Percentiles rank a stretch among this genome's conserved stretches.
phyloP scores from a whole-genome alignment of 2,329 filamentous ascomycete genomes.

The Sclerotinia minor region DNA sequence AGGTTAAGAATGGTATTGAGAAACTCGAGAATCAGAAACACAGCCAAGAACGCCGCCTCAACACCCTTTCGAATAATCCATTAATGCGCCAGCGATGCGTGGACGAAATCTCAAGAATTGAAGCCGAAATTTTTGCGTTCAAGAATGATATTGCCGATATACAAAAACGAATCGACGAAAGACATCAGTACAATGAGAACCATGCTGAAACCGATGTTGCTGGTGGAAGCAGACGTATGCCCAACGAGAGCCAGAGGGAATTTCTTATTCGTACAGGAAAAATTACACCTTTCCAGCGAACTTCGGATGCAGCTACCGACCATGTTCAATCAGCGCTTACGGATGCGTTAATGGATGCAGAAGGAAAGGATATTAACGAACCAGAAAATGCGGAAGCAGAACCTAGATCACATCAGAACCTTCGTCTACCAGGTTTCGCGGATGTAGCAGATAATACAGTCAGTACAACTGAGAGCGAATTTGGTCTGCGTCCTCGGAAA shows the following conservation, averaged over 20 bases:
- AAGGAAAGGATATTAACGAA: constrained; percentile 59
- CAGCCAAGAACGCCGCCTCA: constrained; percentile 57
- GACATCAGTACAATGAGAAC: constrained; percentile 57
- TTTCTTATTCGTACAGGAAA: constrained; percentile 95
- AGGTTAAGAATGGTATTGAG: constrained; percentile 53
- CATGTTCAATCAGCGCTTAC: constrained; percentile 69
- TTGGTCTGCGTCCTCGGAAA: constrained; percentile 59
- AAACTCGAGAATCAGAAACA: constrained; percentile 67
- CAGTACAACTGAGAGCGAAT: constrained; percentile 50
- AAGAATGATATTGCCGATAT: constrained; percentile 78
- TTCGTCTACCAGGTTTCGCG: constrained; percentile 72
- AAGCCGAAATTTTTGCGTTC: constrained; percentile 46
- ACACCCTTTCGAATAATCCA: constrained; percentile 53
- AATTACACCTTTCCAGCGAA: constrained; percentile 84
- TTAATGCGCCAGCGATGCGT: constrained; percentile 49
- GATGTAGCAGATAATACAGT: constrained; percentile 48
- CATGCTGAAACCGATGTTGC: constrained; percentile 47
- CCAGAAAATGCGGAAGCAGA: constrained; percentile 45
- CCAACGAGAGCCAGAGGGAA: constrained; percentile 81
- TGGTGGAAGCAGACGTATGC: constrained; percentile 60
- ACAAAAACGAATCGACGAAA: constrained; percentile 73
- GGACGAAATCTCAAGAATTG: constrained; percentile 41
- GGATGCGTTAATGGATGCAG: constrained; percentile 77
- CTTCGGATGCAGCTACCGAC: constrained; percentile 59
- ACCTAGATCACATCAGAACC: constrained; percentile 67